A percentile compares a stretch with the other conserved stretches of the same genome.
These are phyloP conservation scores for Chlamydomonas schloesseri DNA, from an alignment of 139 green algal genomes.

Conservation along the genomic window DNA sequence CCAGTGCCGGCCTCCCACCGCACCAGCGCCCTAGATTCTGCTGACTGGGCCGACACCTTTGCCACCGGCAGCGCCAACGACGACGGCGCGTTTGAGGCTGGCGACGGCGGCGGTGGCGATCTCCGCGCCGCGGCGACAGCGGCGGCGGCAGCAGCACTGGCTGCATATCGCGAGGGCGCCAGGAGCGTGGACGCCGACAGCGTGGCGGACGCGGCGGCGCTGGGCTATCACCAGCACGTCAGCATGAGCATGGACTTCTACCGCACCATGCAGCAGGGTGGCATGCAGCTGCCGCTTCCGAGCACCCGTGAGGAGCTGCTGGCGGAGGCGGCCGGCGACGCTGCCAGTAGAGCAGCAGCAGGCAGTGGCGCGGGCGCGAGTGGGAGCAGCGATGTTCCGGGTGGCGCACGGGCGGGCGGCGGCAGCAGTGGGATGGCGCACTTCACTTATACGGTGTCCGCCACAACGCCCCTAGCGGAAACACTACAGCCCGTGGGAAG, in stretches of 20 bases:
- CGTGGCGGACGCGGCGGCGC: not conserved
- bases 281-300: not conserved
- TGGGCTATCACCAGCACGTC: not conserved
- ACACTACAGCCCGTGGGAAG: not conserved
- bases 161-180: no score
- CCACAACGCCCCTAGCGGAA: not conserved
- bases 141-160: no score
- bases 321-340: no score
- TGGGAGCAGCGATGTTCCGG: not conserved
- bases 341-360: no score
- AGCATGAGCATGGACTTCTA: not conserved
- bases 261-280: not conserved
- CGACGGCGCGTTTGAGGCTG: no score
- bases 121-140: no score
- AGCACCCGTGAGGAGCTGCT: not conserved
- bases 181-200: not conserved
- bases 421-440: not conserved
- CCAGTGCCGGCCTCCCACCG: not conserved
- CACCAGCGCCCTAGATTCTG: not conserved
- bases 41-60: not conserved
- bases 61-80: no score
- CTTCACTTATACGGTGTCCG: slow-evolving; percentile 21
- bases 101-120: no score
- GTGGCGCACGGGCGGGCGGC: not conserved
- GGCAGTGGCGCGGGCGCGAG: not conserved